Base-by-base conservation (phyloP, 1,139 yeast species). In the Suhomyces yuchorum region DNA sequence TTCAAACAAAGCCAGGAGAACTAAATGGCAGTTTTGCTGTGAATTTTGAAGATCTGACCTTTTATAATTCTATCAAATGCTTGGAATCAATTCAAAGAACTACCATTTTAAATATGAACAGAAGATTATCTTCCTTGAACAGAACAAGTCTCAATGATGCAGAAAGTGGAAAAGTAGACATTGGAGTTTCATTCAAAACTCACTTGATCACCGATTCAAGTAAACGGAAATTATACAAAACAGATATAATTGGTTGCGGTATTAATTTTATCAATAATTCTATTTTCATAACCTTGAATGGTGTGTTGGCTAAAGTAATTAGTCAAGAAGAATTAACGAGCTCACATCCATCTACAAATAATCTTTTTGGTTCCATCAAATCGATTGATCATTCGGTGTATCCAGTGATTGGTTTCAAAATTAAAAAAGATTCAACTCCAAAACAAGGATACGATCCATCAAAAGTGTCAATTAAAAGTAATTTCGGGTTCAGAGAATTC, bases 161-260 rank as follows among this genome's bases (percentile, higher is more conserved):
- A 20, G 74, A 68, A 42, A 52, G 63, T 7, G 75, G 76, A 3
- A 70, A 64, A 47, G 55, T 71, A 3, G 73, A 71, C 47, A 60
- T 74, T 9, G 78, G 73, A 8, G 63, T 73, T 3, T 68, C 74
- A 2, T 69, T 74, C 51, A 62, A 67, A 34, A 68, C 74, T 9
- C 49, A 51, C 19, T 34, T 56, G 14, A 40, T 50, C 3, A 41
- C 43, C 22, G 60, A 49, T 35, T 51, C 42, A n/a, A 40, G 50
- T 1, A 44, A 47, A 3, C 61, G 57, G 36, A 60, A 62, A 40
- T 42, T 58, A 1, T 60, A 58, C 51, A 67, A 58, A 41, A 64
- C 75, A 19, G 97, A 91, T 63, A 73, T 80, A 1, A 75, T 92
- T 53, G 98, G 98, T 0, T 86, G 95, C 64, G 97, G 97, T 2